Evolutionary conservation across 2,329 filamentous ascomycete species (phyloP).

Genomic region (Fusarium sp.): DNA sequence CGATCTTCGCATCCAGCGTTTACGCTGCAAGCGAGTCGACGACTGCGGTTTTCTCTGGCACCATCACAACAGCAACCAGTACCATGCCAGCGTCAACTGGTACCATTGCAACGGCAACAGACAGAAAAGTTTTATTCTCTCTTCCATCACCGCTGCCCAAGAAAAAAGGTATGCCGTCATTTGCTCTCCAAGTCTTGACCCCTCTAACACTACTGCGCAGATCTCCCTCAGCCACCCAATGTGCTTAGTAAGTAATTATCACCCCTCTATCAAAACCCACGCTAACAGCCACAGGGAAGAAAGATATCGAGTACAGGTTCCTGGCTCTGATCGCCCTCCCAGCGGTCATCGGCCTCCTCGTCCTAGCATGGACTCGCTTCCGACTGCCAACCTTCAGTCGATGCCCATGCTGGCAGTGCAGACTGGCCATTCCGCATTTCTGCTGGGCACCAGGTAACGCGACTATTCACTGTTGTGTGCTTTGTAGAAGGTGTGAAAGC

Average conservation of each 20-base stretch:
- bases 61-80: background rate
- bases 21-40: background rate
- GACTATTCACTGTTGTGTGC: background rate
- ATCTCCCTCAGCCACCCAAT: background rate
- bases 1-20: background rate
- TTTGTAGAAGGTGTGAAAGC: background rate
- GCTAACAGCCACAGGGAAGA: background rate
- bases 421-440: background rate
- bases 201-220: background rate
- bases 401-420: background rate
- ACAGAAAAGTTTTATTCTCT: background rate
- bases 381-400: background rate
- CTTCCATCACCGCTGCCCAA: background rate
- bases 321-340: background rate
- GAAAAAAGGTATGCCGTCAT: background rate
- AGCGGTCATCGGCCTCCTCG: background rate
- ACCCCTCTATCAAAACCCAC: background rate
- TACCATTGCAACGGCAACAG: background rate
- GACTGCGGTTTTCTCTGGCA: background rate
- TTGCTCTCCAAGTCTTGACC: no score
- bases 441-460: background rate
- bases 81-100: background rate
- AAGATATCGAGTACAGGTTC: background rate
- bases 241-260: background rate
- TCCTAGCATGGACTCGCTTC: background rate